A percentile compares a stretch with the other conserved stretches of the same genome.
phyloP scores from a whole-genome alignment of 345 rosid species.

The Nephelium lappaceum region DNA sequence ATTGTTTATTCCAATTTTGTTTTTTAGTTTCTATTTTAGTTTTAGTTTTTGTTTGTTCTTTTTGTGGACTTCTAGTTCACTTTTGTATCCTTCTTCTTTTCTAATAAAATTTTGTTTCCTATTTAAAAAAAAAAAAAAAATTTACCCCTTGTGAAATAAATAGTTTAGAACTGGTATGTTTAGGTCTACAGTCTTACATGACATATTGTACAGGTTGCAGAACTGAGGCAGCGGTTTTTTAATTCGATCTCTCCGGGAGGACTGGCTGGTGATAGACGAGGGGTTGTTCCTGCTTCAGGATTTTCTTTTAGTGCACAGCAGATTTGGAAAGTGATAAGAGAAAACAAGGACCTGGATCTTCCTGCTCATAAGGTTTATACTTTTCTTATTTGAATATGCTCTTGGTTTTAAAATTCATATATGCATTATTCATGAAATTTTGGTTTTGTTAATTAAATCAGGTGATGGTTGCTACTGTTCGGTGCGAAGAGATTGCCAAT shows the following conservation, averaged over 20 bases:
- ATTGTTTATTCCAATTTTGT: too few species aligned
- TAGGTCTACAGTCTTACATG: background rate
- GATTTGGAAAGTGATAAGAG: constrained; percentile 82
- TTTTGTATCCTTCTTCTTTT: too few species aligned
- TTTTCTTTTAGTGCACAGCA: constrained; percentile 82
- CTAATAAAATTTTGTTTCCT: too few species aligned
- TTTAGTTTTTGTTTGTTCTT: too few species aligned
- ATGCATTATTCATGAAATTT: constrained; percentile 2
- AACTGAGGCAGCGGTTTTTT: constrained; percentile 70
- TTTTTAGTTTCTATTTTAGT: too few species aligned
- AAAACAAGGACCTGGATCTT: constrained; percentile 90
- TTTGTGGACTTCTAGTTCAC: too few species aligned
- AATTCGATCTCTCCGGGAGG: constrained; percentile 90
- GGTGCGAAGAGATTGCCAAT: constrained; percentile 90
- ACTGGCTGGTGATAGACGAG: constrained; percentile 87
- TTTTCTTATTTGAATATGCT: background rate
- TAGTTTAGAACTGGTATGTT: background rate
- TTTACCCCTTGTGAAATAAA: constrained; percentile 9
- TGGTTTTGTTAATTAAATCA: constrained; percentile 31
- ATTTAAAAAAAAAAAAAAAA: too few species aligned
- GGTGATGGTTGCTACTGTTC: constrained; percentile 94
- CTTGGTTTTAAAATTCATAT: constrained; percentile 15
- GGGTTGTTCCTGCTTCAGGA: constrained; percentile 89
- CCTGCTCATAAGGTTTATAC: constrained; percentile 83
- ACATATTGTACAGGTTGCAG: constrained; percentile 59